Evolutionary conservation across 345 rosid species (phyloP).

Genomic region (Eucalyptus pauciflora): DNA sequence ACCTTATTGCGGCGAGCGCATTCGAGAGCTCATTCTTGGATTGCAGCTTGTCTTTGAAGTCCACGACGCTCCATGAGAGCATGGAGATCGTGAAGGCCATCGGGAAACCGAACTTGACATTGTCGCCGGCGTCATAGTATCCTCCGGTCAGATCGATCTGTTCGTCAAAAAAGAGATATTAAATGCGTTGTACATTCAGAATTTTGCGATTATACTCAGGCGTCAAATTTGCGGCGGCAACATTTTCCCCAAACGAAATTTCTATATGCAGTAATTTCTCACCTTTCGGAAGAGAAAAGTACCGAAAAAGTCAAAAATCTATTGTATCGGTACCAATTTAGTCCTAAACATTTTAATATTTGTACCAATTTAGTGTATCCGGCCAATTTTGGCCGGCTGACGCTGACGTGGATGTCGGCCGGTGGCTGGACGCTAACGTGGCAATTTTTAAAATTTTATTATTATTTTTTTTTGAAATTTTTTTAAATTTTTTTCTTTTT

Average conservation of each 20-base stretch:
- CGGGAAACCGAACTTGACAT: conserved; percentile 67
- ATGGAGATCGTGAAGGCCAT: conserved; percentile 64
- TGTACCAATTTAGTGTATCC: no score
- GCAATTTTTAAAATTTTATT: no score
- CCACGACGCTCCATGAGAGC: conserved; percentile 63
- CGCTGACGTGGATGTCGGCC: no score
- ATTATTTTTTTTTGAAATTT: no score
- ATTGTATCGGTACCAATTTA: no score
- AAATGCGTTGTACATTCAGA: background rate
- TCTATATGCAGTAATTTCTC: background rate
- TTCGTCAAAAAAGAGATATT: background rate
- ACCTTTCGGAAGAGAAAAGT: no score
- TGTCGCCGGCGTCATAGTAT: conserved; percentile 74
- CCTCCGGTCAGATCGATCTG: conserved; percentile 65
- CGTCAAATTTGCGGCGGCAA: background rate
- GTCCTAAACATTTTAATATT: no score
- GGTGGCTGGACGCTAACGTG: no score
- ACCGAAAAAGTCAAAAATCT: no score
- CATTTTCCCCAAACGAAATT: background rate
- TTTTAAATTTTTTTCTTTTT: no score
- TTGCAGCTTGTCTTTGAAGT: conserved; percentile 25
- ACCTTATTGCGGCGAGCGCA: conserved; percentile 34
- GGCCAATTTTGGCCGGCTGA: no score
- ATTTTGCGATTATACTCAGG: background rate
- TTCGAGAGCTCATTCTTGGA: conserved; percentile 19